These are phyloP conservation scores for Funneliformis geosporum DNA, from an alignment of 192 early-diverging fungal species.

Conservation along the genomic window DNA sequence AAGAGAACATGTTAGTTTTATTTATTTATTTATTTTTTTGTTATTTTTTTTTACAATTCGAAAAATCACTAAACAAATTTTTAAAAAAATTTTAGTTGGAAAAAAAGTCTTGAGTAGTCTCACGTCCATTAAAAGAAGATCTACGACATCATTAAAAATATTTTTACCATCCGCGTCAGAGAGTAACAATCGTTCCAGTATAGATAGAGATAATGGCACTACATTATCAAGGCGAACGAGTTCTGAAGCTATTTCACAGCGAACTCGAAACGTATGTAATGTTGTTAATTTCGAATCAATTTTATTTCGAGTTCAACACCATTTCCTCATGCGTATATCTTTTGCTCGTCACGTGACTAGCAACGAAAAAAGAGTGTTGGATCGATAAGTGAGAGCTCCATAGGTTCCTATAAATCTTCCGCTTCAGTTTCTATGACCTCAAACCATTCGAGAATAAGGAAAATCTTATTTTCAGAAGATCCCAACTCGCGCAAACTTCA, in stretches of 20 bases:
- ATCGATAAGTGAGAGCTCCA: background rate
- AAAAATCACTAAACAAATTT: no score
- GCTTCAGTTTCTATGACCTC: background rate
- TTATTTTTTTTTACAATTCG: background rate
- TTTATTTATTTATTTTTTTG: background rate
- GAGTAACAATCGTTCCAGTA: background rate
- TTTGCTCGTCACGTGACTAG: background rate
- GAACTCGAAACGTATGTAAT: no score
- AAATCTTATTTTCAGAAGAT: background rate
- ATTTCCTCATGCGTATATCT: no score
- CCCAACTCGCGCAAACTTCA: no score
- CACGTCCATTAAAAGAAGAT: constrained; percentile 4
- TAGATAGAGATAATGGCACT: background rate
- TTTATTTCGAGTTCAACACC: no score
- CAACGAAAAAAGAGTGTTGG: background rate
- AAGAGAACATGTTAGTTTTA: constrained; percentile 14
- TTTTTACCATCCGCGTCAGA: background rate
- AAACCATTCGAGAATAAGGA: background rate
- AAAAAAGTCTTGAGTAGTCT: constrained; percentile 8
- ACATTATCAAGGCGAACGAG: background rate
- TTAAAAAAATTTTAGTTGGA: no score
- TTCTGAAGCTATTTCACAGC: no score
- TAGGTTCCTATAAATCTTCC: background rate
- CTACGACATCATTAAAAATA: background rate
- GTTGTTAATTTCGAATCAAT: no score